Conservation (phyloP, 2,329 filamentous ascomycete genomes). For the Metarhizium anisopliae region DNA sequence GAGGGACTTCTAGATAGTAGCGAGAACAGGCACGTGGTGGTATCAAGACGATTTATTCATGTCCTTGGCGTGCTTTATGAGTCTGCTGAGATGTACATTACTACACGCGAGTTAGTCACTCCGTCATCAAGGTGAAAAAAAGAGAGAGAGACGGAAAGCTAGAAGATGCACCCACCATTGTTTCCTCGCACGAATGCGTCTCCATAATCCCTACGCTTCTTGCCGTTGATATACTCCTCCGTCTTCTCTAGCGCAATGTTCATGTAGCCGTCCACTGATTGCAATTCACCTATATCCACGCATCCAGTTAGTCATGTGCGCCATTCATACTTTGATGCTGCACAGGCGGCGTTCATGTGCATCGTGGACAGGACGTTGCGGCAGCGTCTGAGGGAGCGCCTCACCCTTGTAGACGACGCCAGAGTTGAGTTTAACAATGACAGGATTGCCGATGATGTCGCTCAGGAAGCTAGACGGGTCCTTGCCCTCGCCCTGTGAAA, state of each 20-base stretch:
- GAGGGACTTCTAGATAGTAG: not conserved
- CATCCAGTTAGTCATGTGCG: not conserved
- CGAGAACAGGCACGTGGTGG: slow-evolving; percentile 1
- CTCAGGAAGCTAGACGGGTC: slow-evolving; percentile 90
- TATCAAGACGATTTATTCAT: slow-evolving; percentile 12
- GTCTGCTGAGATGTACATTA: slow-evolving; percentile 64
- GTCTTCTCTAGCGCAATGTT: slow-evolving; percentile 98
- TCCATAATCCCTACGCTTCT: slow-evolving; percentile 74
- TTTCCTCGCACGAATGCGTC: slow-evolving; percentile 95
- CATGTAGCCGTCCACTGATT: slow-evolving; percentile 99
- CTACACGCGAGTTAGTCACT: slow-evolving; percentile 23
- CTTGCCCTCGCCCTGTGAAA: slow-evolving; percentile 61
- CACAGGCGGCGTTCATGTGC: too few relatives aligned
- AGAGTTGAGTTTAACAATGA: slow-evolving; percentile 97
- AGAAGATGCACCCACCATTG: slow-evolving; percentile 54
- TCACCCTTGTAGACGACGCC: slow-evolving; percentile 94
- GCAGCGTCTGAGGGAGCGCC: slow-evolving; percentile 7
- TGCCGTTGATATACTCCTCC: slow-evolving; percentile 81
- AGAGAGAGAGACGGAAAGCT: not conserved
- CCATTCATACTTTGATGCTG: too few relatives aligned
- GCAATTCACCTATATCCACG: slow-evolving; percentile 63
- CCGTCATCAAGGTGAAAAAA: too few relatives aligned
- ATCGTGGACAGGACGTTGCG: too few relatives aligned
- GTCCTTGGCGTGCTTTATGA: slow-evolving; percentile 24
- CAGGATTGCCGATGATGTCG: slow-evolving; percentile 88